Conservation (phyloP, 139 green algal species). For the Chlamydomonas asymmetrica region DNA sequence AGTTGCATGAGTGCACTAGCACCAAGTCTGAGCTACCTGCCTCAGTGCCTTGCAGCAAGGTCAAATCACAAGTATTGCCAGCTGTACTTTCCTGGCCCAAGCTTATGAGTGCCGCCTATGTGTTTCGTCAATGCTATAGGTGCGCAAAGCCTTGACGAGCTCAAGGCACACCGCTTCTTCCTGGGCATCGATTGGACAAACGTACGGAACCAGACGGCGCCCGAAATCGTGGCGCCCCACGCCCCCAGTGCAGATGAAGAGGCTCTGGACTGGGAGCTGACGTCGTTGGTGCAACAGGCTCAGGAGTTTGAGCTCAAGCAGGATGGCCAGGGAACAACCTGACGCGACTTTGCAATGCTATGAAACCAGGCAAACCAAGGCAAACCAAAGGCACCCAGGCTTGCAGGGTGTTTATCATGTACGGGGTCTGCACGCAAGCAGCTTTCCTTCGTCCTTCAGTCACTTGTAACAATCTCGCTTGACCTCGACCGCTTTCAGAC, state of each 20-base stretch:
- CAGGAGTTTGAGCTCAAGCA: neutral
- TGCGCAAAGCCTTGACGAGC: constrained; percentile 52
- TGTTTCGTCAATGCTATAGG: constrained; percentile 24
- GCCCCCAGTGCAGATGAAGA: constrained; percentile 2
- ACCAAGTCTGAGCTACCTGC: neutral
- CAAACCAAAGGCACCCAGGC: neutral
- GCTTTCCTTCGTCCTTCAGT: no score
- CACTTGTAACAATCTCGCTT: no score
- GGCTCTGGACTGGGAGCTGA: constrained; percentile 64
- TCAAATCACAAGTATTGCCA: no score
- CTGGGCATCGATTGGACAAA: constrained; percentile 44
- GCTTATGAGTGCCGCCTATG: neutral
- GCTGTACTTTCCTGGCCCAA: neutral
- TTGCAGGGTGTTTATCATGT: neutral
- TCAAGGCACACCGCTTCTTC: constrained; percentile 76
- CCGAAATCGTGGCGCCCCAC: constrained; percentile 27
- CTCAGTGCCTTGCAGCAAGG: no score
- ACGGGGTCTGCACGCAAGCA: neutral
- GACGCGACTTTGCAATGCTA: neutral
- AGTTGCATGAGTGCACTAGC: neutral
- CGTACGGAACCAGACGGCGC: constrained; percentile 28
- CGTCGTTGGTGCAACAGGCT: constrained; percentile 31
- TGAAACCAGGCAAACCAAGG: constrained; percentile 13
- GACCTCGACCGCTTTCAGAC: no score
- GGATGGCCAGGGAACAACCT: neutral